Conservation (phyloP, 192 early-diverging fungal genomes). For the Oehlia diaphana region DNA sequence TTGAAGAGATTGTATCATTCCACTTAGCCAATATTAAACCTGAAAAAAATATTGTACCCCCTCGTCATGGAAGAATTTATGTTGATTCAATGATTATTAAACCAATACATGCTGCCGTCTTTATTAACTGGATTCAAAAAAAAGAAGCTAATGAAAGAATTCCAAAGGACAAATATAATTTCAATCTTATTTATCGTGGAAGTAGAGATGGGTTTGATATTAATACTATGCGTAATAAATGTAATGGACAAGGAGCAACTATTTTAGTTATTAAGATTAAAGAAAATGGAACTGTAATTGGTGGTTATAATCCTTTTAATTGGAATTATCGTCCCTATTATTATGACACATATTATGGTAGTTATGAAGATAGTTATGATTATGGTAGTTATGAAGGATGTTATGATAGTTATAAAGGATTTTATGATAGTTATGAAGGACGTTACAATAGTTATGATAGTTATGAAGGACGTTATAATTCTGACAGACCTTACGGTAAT, state of each 20-base stretch:
- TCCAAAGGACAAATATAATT: background rate
- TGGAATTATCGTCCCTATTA: background rate
- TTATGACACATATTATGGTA: too few relatives aligned
- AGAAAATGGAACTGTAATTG: background rate
- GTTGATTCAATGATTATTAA: background rate
- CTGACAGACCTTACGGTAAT: too few relatives aligned
- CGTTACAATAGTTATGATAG: too few relatives aligned
- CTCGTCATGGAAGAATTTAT: background rate
- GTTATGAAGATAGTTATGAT: too few relatives aligned
- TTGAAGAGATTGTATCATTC: background rate
- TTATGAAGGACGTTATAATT: too few relatives aligned
- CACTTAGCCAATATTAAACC: background rate
- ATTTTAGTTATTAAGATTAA: background rate
- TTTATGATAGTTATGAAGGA: too few relatives aligned
- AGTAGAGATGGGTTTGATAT: conserved; percentile 1
- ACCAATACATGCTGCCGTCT: background rate
- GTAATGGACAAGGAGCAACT: background rate
- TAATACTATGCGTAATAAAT: background rate
- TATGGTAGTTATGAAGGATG: too few relatives aligned
- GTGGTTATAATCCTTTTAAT: background rate
- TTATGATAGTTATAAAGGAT: too few relatives aligned
- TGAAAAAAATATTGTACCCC: background rate
- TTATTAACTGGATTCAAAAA: background rate
- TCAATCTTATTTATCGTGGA: conserved; percentile 6
- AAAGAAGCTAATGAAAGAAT: background rate